Evolutionary conservation across 139 green algal species (phyloP).

Genomic region (Chara braunii): DNA sequence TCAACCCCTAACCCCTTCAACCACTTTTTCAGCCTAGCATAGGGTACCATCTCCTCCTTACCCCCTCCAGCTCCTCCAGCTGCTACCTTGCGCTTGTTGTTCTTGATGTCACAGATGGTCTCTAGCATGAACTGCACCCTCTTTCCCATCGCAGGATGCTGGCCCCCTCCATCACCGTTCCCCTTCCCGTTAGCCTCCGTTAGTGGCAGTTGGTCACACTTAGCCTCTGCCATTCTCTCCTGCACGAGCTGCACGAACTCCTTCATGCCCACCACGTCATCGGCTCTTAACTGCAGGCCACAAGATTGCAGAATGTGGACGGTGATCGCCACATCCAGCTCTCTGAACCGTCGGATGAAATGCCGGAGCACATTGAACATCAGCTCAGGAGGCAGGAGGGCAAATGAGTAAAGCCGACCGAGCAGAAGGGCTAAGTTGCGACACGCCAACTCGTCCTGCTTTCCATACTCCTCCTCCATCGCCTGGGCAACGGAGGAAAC

Average conservation of each 20-base stretch:
- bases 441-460: slow-evolving; percentile 13
- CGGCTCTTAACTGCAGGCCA: slow-evolving; percentile 17
- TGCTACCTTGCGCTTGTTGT: slow-evolving; percentile 21
- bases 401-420: slow-evolving; percentile 22
- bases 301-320: slow-evolving; percentile 37
- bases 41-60: neutral
- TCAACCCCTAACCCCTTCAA: slow-evolving; percentile 30
- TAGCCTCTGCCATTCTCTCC: slow-evolving; percentile 1
- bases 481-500: neutral
- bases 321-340: slow-evolving; percentile 35
- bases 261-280: slow-evolving; percentile 41
- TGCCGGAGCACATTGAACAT: slow-evolving; percentile 7
- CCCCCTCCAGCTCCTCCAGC: too few relatives aligned
- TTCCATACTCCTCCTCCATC: slow-evolving; percentile 34
- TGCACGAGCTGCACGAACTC: slow-evolving; percentile 42
- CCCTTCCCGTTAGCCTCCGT: neutral
- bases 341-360: slow-evolving; percentile 14
- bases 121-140: slow-evolving; percentile 45
- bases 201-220: neutral
- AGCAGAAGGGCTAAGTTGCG: slow-evolving; percentile 32
- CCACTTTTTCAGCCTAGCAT: slow-evolving; percentile 37
- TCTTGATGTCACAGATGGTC: slow-evolving; percentile 46
- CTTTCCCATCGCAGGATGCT: neutral
- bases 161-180: neutral
- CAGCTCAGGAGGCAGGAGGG: slow-evolving; percentile 13